Evolutionary conservation across 306 rosid species (phyloP), one percentile per base, ranked within the genome.

Genomic region (Canavalia ensiformis): DNA sequence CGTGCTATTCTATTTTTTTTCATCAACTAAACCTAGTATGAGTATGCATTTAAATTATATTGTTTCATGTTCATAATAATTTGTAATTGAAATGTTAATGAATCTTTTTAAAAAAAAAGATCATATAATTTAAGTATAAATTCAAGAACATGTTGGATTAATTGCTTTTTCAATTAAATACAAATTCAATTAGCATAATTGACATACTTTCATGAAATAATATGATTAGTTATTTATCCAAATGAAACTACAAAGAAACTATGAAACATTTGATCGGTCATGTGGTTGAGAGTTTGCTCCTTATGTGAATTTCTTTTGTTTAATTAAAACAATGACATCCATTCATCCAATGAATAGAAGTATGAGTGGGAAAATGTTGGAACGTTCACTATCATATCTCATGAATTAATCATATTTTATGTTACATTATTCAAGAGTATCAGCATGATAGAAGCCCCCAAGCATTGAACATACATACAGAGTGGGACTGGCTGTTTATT

Each of bases 281-380:
- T n/a, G 34, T 5, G 31, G 62, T 55, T 6, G 33, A 12, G 33
- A 25, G 7, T 52, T 55, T 6, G 33, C 10, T 55, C 2, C 9
- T 18, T 6, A 25, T 18, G 3, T 25, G 18, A 18, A 5, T 11
- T 55, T 18, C 3, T 51, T 12, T 51, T 51, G 25, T 55, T 18
- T 55, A 55, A 55, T 5, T 55, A n/a, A 57, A 57, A 57, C 64
- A 57, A 57, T 28, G 5, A 57, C 37, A 29, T 57, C 62, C 62
- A 55, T 55, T 31, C 62, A 55, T 55, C 62, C 9, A 25, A 18
- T 12, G 57, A 51, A 56, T 28, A 57, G 3, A 57, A 57, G 10
- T 57, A 57, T 28, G 64, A 57, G 29, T 3, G 37, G 64, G 1
- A 57, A 57, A 57, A 28, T 29, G 12, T 13, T 29, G 7, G 37